Evolutionary conservation across 768 basidiomycete genomes (phyloP), one percentile per base, ranked within the genome.

Genomic region (Tephrocybe rancida): DNA sequence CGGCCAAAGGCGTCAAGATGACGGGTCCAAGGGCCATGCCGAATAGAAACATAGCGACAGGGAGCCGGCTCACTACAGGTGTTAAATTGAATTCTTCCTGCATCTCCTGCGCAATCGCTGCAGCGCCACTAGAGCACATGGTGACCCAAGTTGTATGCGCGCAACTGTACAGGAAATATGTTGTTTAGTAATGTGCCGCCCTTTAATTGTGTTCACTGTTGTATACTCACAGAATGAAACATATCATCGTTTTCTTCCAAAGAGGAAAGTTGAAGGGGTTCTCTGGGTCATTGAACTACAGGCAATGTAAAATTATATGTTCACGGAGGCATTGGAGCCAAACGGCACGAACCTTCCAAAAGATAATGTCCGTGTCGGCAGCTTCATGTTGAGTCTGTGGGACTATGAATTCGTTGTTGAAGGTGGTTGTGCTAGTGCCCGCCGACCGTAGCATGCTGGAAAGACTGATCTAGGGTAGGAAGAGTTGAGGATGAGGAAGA

Each of bases 181-280:
- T 16, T 45, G 44, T 35, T 18, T 1, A 7, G 16, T 13, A 14
- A 11, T 37, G 24, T 2, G 22, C 24, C 29, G n/a, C 16, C 7
- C 37, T 14, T 6, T n/a, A 1, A 22, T 5, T 1, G 21, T 13
- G 3, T 16, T 5, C 44, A 3, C 11, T 14, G 22, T 16, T 9
- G 21, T 32, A 10, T 5, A 54, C 57, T 48, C 39, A 63, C 62
- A 61, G 26, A 9, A 63, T 39, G 9, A 26, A 30, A 24, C 60
- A 61, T 22, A 63, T 63, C 57, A 63, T 51, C 7, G 38, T 13
- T 26, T 63, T 63, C 35, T 44, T 61, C 59, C 59, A 61, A 1
- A 45, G 30, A 14, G 62, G 60, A 55, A 53, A 63, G 34, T 63
- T 61, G 43, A 57, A 63, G n/a, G 60, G 60, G 30, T 63, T 63